Base-by-base conservation (phyloP, 2,329 filamentous ascomycete genomes). In the Diplodia scrobiculata region DNA sequence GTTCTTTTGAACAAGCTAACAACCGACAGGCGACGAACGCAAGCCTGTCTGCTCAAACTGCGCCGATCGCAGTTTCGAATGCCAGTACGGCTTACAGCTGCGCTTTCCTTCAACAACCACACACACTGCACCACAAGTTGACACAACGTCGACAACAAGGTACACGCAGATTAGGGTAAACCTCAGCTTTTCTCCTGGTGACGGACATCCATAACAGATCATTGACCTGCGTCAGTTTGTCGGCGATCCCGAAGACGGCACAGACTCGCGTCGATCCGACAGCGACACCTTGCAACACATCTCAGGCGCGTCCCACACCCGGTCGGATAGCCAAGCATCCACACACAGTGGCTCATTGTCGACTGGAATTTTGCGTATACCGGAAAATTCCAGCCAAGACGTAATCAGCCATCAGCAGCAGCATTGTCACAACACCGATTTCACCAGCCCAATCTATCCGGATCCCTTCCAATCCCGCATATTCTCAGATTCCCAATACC, bases 31-130 rank as follows among this genome's bases (percentile, higher is more conserved):
- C 67, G 83, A 84, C 67, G 83, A 84, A 72, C 73, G 73, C 14
- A 84, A 82, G 68, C 83, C 83, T 3, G 72, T 72, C 2, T 85
- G 83, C 51, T 78, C 77, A 51, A 81, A 82, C 68, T 85, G 83
- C 67, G 71, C 78, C 17, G 75, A 77, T 0, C 80, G 82, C 38
- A 78, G 78, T 9, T 79, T 83, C 34, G 76, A 81, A 50, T 85
- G 83, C 71, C 77, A 79, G 41, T 84, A 84, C 69, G 80, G 80
- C 11, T 76, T 79, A 2, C 75, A 79, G 19, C 73, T 84, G 48
- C 81, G 79, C 0, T 84, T 84, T 68, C 70, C 84, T 2, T 76
- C 79, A 7, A 83, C 83, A 70, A 84, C 84, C 68, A 79, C 79
- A 5, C 77, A 79, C 53, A 83, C 81, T 0, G 74, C 79, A 1